Base-by-base conservation (phyloP, 495 filamentous ascomycete genomes). In the Trichoderma gamsii region DNA sequence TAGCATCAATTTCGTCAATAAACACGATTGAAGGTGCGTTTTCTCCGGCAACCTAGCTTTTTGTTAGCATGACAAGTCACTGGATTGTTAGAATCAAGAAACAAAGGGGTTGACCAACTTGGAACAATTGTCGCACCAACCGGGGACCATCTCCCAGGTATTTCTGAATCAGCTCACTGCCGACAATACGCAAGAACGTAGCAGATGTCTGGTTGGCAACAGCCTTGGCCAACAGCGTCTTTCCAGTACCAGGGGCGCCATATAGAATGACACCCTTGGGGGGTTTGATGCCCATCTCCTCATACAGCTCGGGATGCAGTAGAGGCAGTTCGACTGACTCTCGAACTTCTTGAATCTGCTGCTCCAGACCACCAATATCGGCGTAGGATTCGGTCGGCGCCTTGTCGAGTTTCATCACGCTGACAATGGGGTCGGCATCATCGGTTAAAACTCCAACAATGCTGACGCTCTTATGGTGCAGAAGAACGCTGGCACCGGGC, bases 221-320 rank as follows among this genome's bases (percentile, higher is more conserved):
- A 15, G 95, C 95, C 81, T 99, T 99, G 67, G 95, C 95, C 61
- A 99, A 85, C 9, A 99, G 82, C 3, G 95, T 99, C 82, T 99
- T 99, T 75, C 95, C 95, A 21, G 95, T 99, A 78, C 95, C 95
- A 0, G 95, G 95, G 5, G 91, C 92, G 80, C 95, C 95, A 79
- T 99, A 99, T 43, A 99, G 90, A 73, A 99, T 99, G 69, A 99
- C 95, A 84, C 95, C 95, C 84, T 99, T 99, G 43, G 95, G 95
- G 32, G 95, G 94, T 79, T 98, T 99, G 84, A 99, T 98, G 75
- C 95, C 95, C 95, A 99, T 99, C 81, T 99, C 95, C 79, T 99
- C 95, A 78, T 99, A 99, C 16, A 99, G 83, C 79, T 99, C 95
- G 0, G 95, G 95, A 75, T 99, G 95, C 69, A 99, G 86, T 64